Conservation (phyloP, 805 yeast species). For the Nakazawaea molendinolei region DNA sequence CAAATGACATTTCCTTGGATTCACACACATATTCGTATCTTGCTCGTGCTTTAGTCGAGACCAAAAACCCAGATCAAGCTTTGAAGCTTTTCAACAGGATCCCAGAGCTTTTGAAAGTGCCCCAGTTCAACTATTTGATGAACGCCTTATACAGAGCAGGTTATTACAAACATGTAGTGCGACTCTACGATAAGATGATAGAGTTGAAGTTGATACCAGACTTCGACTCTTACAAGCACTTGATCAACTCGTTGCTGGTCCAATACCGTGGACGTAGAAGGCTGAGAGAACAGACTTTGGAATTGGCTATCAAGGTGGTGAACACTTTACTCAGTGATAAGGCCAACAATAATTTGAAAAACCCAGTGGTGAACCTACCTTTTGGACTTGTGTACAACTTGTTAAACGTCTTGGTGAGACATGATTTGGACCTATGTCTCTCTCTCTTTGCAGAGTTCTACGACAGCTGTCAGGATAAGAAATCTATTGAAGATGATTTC, state of each 20-base stretch:
- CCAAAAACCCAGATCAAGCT: slow-evolving; percentile 24
- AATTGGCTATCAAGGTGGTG: slow-evolving; percentile 7
- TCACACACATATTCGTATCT: slow-evolving; percentile 24
- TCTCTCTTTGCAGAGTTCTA: slow-evolving; percentile 5
- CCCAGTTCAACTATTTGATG: slow-evolving; percentile 18
- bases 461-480: slow-evolving; percentile 6
- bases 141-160: slow-evolving; percentile 16
- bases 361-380: slow-evolving; percentile 1
- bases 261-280: neutral
- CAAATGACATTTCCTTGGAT: slow-evolving; percentile 17
- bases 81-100: slow-evolving; percentile 23
- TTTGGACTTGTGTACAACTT: slow-evolving; percentile 4
- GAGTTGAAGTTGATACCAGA: slow-evolving; percentile 20
- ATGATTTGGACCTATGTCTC: slow-evolving; percentile 2
- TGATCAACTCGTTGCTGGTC: slow-evolving; percentile 24
- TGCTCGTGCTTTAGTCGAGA: slow-evolving; percentile 22
- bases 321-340: slow-evolving; percentile 9
- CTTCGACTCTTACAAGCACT: slow-evolving; percentile 24
- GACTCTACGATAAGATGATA: slow-evolving; percentile 31
- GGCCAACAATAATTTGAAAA: neutral
- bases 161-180: slow-evolving; percentile 16
- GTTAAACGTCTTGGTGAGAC: slow-evolving; percentile 1
- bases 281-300: slow-evolving; percentile 1
- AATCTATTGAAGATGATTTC: slow-evolving; percentile 1
- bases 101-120: slow-evolving; percentile 12